phyloP scores from a whole-genome alignment of 495 filamentous ascomycete genomes.

The Lasiosphaeris hirsuta region DNA sequence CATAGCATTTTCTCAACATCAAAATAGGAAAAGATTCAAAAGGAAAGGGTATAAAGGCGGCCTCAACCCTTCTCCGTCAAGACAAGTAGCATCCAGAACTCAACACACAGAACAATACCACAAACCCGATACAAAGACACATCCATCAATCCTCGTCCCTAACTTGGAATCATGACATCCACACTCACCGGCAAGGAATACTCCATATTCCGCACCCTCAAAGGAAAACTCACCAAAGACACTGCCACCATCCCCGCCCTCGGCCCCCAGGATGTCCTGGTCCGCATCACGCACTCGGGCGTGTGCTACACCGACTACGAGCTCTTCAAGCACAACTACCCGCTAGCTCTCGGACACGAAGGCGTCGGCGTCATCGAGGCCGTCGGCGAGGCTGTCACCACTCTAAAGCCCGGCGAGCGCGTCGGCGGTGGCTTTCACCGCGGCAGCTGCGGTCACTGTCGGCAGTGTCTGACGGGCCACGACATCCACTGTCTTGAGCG shows the following conservation, averaged over 20 bases:
- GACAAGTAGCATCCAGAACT: no score
- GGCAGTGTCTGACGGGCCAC: constrained; percentile 16
- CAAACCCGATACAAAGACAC: no score
- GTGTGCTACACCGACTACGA: constrained; percentile 20
- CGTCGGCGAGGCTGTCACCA: constrained; percentile 54
- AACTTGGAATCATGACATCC: constrained; percentile 8
- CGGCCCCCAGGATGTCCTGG: constrained; percentile 17
- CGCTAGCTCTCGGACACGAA: constrained; percentile 40
- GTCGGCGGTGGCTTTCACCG: constrained; percentile 55
- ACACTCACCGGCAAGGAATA: constrained; percentile 9
- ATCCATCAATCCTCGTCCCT: not conserved
- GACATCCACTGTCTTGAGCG: constrained; percentile 23
- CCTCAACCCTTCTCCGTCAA: not conserved
- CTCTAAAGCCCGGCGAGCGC: constrained; percentile 55
- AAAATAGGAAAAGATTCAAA: no score
- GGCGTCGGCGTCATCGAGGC: constrained; percentile 54
- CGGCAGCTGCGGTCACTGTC: constrained; percentile 17
- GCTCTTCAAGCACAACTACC: constrained; percentile 1
- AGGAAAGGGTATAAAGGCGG: not conserved
- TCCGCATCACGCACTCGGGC: constrained; percentile 23
- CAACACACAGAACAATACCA: no score
- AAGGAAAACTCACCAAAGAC: constrained; percentile 80
- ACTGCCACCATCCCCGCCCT: constrained; percentile 61
- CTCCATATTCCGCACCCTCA: constrained; percentile 9
- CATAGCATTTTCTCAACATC: no score